Conservation (phyloP, 495 filamentous ascomycete species). For the Jackrogersella multiformis region DNA sequence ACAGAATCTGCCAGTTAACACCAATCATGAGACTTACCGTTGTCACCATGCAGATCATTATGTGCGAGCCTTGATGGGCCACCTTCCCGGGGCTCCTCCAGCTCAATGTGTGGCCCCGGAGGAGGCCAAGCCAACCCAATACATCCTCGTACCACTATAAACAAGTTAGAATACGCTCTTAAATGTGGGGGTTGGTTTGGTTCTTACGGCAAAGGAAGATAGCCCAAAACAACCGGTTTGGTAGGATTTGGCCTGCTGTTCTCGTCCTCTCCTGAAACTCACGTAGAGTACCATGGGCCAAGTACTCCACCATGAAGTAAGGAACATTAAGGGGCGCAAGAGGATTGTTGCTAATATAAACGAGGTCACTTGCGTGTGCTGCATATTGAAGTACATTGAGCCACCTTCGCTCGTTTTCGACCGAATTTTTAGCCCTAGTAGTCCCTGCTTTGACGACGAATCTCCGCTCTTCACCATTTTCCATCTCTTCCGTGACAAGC, state of each 20-base stretch:
- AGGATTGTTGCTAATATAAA: background rate
- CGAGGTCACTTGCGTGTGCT: background rate
- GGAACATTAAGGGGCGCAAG: background rate
- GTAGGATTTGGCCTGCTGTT: background rate
- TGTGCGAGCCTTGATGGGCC: background rate
- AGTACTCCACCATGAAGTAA: background rate
- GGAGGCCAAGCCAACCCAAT: constrained; percentile 3
- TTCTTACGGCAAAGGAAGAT: constrained; percentile 12
- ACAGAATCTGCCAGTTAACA: background rate
- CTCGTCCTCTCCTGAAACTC: background rate
- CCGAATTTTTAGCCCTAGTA: background rate
- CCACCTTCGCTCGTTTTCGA: background rate
- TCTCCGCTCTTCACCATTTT: background rate
- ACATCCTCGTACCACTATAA: constrained; percentile 1
- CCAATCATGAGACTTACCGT: background rate
- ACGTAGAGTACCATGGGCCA: background rate
- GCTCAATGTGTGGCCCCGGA: background rate
- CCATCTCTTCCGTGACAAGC: background rate
- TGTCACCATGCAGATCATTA: constrained; percentile 4
- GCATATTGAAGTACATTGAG: background rate
- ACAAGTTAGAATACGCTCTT: background rate
- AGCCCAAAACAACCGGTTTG: constrained; percentile 11
- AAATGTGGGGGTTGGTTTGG: background rate
- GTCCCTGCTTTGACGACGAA: constrained; percentile 5
- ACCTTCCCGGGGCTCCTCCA: background rate